A percentile compares a stretch with the other conserved stretches of the same genome.
Conservation (phyloP, 2,329 filamentous ascomycete genomes). For the Colletotrichum incanum region DNA sequence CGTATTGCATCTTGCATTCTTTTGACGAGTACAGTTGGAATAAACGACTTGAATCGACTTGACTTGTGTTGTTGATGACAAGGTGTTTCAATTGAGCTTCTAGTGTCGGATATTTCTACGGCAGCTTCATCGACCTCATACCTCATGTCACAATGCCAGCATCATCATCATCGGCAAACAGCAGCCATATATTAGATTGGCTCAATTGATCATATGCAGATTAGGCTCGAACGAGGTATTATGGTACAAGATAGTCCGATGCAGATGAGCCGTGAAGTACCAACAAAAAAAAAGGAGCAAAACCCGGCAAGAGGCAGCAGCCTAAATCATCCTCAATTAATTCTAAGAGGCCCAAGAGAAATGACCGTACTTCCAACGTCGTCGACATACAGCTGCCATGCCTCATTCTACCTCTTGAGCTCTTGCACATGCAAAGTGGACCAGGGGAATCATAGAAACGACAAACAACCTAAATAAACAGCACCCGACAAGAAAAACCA, state of each 20-base stretch:
- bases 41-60: neutral
- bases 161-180: neutral
- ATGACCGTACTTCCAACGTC: constrained; percentile 47
- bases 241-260: constrained; percentile 42
- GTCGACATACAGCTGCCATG: constrained; percentile 32
- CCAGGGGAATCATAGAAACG: constrained; percentile 48
- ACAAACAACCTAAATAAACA: constrained; percentile 42
- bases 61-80: neutral
- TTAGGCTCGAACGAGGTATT: constrained; percentile 41
- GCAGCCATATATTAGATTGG: neutral
- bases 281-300: constrained; percentile 1
- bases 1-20: neutral
- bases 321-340: constrained; percentile 45
- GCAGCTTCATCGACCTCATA: neutral
- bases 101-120: neutral
- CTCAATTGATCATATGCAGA: constrained; percentile 40
- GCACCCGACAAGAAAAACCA: constrained; percentile 58
- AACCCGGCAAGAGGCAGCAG: constrained; percentile 28
- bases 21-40: neutral
- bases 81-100: neutral
- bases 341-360: constrained; percentile 46
- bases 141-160: too few relatives aligned
- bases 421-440: constrained; percentile 43
- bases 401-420: constrained; percentile 43
- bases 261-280: constrained; percentile 38